These are phyloP conservation scores for Aspergillus sp. DNA, from an alignment of 2,329 filamentous ascomycete genomes.

Conservation along the genomic window DNA sequence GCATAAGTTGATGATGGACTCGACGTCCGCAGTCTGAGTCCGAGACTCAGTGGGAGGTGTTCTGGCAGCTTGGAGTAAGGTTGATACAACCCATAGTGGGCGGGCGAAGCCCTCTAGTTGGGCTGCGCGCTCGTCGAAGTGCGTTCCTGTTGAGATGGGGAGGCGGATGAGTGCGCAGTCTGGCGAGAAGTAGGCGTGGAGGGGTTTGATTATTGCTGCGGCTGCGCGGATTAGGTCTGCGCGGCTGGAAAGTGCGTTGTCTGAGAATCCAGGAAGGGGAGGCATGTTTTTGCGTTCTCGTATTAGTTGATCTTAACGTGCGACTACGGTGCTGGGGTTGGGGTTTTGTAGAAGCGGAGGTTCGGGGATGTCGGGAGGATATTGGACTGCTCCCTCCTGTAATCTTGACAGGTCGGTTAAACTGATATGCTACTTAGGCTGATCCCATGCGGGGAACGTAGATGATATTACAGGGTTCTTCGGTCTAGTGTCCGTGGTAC, in stretches of 20 bases:
- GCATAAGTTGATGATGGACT: background rate
- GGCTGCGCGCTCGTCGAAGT: conserved; percentile 23
- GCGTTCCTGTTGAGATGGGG: conserved; percentile 19
- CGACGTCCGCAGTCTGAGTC: background rate
- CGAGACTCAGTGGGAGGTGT: no score
- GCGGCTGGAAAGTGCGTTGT: conserved; percentile 18
- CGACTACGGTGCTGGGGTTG: no score
- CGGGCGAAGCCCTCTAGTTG: conserved; percentile 35
- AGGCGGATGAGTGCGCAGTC: conserved; percentile 15
- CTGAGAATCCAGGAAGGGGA: conserved; percentile 17
- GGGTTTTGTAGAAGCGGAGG: no score
- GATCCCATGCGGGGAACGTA: no score
- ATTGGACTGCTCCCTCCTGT: no score
- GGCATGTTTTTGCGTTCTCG: conserved; percentile 9
- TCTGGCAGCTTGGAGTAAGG: conserved; percentile 32
- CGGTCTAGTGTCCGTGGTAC: no score
- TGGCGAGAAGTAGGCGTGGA: conserved; percentile 18
- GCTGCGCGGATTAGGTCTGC: conserved; percentile 16
- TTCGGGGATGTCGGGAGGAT: no score
- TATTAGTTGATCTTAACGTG: no score
- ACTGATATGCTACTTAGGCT: no score
- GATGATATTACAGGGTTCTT: no score
- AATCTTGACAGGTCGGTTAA: no score
- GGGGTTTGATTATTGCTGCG: conserved; percentile 15
- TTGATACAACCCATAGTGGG: conserved; percentile 33